Conservation (phyloP, 306 rosid species). For the Quercus cerris region DNA sequence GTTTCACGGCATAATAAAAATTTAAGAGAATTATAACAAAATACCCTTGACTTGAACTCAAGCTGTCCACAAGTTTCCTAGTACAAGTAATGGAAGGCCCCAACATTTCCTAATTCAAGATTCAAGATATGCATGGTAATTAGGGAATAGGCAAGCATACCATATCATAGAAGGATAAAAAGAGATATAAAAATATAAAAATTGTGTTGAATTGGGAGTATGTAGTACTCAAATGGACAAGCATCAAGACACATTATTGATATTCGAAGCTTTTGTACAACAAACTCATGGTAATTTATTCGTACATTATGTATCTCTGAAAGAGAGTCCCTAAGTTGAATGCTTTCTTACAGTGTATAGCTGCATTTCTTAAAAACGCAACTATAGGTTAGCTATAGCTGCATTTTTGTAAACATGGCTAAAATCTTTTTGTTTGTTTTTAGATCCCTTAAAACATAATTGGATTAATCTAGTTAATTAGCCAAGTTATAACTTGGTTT, state of each 20-base stretch:
- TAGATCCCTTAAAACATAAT: too few species aligned
- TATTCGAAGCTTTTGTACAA: not conserved
- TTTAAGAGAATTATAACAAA: slow-evolving; percentile 24
- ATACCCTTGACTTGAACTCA: slow-evolving; percentile 60
- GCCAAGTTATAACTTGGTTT: too few species aligned
- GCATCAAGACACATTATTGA: not conserved
- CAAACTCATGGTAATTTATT: not conserved
- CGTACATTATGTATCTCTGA: not conserved
- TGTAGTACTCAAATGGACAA: not conserved
- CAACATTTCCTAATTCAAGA: slow-evolving; percentile 50
- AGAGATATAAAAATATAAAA: not conserved
- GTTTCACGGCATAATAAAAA: slow-evolving; percentile 12
- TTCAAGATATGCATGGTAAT: slow-evolving; percentile 18
- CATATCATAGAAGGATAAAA: not conserved
- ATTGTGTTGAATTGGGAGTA: not conserved
- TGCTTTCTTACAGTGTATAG: not conserved
- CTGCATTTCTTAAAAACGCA: too few species aligned
- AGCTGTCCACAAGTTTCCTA: slow-evolving; percentile 55
- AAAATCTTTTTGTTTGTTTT: too few species aligned
- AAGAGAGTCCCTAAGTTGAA: not conserved
- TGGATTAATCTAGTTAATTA: too few species aligned
- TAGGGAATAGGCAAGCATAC: slow-evolving; percentile 17
- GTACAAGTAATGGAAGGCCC: slow-evolving; percentile 40
- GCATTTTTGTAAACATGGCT: too few species aligned
- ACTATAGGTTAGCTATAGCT: too few species aligned